phyloP scores from a whole-genome alignment of 495 filamentous ascomycete species.

The Aspergillus cristatus region DNA sequence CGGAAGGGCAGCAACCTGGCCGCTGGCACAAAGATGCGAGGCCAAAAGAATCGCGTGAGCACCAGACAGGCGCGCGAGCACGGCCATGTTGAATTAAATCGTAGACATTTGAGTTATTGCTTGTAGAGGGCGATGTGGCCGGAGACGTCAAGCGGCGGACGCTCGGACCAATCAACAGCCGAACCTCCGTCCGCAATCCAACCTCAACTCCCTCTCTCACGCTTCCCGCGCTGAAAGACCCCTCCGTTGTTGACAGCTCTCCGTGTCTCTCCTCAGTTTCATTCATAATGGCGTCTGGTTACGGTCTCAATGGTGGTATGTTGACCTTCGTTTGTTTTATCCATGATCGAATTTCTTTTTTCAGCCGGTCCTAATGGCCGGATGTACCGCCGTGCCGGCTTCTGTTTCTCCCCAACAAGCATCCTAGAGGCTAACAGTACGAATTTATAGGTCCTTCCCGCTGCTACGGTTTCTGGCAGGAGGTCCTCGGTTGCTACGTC shows the following conservation, averaged over 20 bases:
- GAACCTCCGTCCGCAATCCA: conserved; percentile 24
- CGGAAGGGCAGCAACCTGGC: conserved; percentile 53
- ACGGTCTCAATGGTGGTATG: conserved; percentile 71
- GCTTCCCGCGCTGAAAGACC: conserved; percentile 9
- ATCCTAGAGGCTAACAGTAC: conserved; percentile 1
- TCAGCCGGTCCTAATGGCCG: conserved; percentile 1
- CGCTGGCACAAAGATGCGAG: conserved; percentile 34
- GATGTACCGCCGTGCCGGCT: not conserved
- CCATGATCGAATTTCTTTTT: not conserved
- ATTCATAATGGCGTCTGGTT: conserved; percentile 68
- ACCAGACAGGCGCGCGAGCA: conserved; percentile 32
- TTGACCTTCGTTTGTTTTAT: conserved; percentile 6
- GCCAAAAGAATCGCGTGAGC: conserved; percentile 43
- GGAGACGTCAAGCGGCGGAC: conserved; percentile 14
- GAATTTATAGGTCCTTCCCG: conserved; percentile 61
- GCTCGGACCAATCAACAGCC: conserved; percentile 28
- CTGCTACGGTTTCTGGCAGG: conserved; percentile 99
- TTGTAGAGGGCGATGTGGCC: conserved; percentile 12
- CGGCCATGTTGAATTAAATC: conserved; percentile 23
- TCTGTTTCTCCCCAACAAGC: conserved; percentile 10
- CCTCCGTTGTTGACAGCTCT: conserved; percentile 15
- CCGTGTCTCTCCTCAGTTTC: conserved; percentile 14
- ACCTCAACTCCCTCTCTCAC: conserved; percentile 16
- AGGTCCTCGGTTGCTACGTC: conserved; percentile 82
- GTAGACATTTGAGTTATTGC: no score